These are phyloP conservation scores for Anthostomella pinea DNA, from an alignment of 2,329 filamentous ascomycete species.

Conservation along the genomic window DNA sequence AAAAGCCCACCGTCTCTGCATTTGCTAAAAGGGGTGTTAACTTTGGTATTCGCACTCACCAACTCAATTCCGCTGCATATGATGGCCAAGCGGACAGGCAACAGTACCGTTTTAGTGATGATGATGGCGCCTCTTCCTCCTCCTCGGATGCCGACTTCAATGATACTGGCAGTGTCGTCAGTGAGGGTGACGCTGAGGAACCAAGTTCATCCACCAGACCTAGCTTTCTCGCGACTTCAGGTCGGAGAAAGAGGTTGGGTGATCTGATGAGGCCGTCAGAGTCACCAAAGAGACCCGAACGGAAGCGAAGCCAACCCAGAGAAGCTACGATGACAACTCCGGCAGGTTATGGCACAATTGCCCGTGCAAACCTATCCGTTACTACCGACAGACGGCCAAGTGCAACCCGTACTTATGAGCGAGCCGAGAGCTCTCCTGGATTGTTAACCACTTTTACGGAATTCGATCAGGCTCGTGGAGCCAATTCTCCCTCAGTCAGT, in stretches of 20 bases:
- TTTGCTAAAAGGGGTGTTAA: slow-evolving; percentile 60
- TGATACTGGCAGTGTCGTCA: slow-evolving; percentile 38
- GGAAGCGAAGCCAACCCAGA: slow-evolving; percentile 15
- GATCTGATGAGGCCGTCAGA: slow-evolving; percentile 34
- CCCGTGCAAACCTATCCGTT: slow-evolving; percentile 7
- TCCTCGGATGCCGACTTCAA: slow-evolving; percentile 34
- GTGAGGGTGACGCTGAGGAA: slow-evolving; percentile 40
- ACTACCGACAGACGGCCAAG: slow-evolving; percentile 9
- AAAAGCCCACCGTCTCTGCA: slow-evolving; percentile 52
- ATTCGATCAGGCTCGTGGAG: slow-evolving; percentile 2
- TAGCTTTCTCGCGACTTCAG: slow-evolving; percentile 18
- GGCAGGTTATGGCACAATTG: slow-evolving; percentile 28
- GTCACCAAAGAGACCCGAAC: slow-evolving; percentile 29
- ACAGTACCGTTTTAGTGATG: slow-evolving; percentile 19
- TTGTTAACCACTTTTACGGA: slow-evolving; percentile 7
- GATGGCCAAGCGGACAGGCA: slow-evolving; percentile 26
- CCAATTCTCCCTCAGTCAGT: slow-evolving; percentile 6
- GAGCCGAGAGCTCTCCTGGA: slow-evolving; percentile 12
- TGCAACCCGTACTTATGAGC: too few species aligned
- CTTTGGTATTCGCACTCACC: slow-evolving; percentile 74
- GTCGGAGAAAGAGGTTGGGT: slow-evolving; percentile 40
- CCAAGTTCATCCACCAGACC: slow-evolving; percentile 31
- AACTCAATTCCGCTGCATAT: slow-evolving; percentile 61
- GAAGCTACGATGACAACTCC: slow-evolving; percentile 9
- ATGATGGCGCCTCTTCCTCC: slow-evolving; percentile 18